Conservation (phyloP, 1,284 basidiomycete species). For the Leccinum pachyderme region DNA sequence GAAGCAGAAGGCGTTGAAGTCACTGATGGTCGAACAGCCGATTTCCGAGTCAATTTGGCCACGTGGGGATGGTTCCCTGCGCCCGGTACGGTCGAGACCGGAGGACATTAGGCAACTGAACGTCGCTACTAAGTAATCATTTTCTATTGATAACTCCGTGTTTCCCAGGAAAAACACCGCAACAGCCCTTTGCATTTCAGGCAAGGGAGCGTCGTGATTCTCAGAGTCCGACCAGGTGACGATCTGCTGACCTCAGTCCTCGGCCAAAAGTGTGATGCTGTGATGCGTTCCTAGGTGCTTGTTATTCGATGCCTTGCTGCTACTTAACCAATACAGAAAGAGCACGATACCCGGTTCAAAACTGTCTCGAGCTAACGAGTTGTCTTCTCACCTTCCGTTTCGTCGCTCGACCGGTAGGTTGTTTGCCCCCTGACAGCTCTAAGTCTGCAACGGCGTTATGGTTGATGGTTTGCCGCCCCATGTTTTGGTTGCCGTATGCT, state of each 20-base stretch:
- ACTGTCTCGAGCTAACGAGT: neutral
- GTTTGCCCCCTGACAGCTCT: no score
- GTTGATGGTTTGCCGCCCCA: neutral
- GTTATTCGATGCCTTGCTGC: neutral
- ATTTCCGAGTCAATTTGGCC: conserved; percentile 48
- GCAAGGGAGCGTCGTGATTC: no score
- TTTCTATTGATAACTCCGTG: neutral
- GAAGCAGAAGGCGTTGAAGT: conserved; percentile 63
- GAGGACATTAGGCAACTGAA: neutral
- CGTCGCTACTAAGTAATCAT: neutral
- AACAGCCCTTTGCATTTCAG: neutral
- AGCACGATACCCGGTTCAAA: neutral
- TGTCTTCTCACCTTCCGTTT: neutral
- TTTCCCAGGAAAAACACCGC: neutral
- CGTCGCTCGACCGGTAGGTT: no score
- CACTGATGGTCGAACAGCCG: conserved; percentile 40
- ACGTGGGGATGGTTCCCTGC: conserved; percentile 64
- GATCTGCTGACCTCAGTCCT: neutral
- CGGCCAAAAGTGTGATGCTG: neutral
- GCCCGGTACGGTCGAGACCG: conserved; percentile 28
- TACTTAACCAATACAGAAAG: neutral
- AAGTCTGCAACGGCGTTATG: neutral
- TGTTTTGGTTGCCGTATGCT: neutral
- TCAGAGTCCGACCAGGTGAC: neutral
- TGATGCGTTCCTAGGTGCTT: neutral